These are phyloP conservation scores for Lotmaria passim DNA, from an alignment of 208 protist genomes.

Conservation along the genomic window DNA sequence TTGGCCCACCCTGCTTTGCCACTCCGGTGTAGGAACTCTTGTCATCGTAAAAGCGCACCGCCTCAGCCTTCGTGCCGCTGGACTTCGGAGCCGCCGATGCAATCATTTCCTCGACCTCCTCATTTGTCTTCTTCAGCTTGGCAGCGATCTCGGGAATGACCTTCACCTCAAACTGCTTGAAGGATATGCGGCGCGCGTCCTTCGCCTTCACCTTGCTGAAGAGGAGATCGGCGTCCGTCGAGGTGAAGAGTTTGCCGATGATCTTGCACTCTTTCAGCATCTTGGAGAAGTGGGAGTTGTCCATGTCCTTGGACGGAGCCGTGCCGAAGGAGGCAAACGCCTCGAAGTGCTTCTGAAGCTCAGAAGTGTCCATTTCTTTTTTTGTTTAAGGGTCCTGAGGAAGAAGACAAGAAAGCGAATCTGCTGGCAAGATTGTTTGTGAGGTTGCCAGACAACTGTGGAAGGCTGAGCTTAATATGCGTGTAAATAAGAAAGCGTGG, in stretches of 20 bases:
- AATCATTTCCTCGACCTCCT: conserved; percentile 69
- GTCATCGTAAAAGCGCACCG: conserved; percentile 91
- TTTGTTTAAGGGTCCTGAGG: neutral
- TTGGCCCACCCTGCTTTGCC: conserved; percentile 87
- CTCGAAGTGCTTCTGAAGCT: conserved; percentile 72
- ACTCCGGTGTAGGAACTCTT: conserved; percentile 92
- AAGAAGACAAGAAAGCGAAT: neutral
- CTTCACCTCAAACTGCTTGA: conserved; percentile 65
- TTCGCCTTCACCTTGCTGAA: conserved; percentile 93
- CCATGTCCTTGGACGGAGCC: conserved; percentile 87
- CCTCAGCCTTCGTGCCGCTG: conserved; percentile 80
- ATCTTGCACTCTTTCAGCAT: conserved; percentile 93
- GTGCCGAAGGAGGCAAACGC: conserved; percentile 89
- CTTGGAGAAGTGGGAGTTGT: conserved; percentile 92
- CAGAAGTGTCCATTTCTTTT: conserved; percentile 31
- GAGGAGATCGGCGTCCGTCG: conserved; percentile 88
- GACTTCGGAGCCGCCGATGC: conserved; percentile 55
- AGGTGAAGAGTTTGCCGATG: conserved; percentile 89
- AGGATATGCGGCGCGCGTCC: conserved; percentile 83
- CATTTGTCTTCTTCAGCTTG: conserved; percentile 85
- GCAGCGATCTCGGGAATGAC: conserved; percentile 84
- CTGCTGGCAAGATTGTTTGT: no score
- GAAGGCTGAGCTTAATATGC: no score
- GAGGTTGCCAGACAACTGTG: no score
- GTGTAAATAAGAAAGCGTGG: no score